Conservation (phyloP, 306 rosid genomes). For the Boehmeria nivea region DNA sequence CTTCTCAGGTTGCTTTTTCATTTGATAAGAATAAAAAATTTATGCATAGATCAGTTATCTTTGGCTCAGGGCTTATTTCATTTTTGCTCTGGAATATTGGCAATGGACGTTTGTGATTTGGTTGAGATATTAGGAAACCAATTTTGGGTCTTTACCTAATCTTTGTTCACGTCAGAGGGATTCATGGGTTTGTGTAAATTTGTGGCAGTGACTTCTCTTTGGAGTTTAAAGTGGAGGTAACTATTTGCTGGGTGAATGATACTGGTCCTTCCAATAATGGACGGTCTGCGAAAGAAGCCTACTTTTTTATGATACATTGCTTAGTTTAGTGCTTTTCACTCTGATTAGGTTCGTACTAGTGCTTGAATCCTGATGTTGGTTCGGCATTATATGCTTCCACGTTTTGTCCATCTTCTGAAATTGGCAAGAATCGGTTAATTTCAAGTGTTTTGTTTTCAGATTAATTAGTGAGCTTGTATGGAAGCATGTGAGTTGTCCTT, state of each 20-base stretch:
- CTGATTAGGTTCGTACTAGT: not conserved
- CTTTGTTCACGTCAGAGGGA: not conserved
- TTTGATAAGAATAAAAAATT: not conserved
- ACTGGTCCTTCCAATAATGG: slow-evolving; percentile 1
- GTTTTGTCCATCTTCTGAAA: not conserved
- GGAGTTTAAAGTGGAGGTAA: slow-evolving; percentile 12
- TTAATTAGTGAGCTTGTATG: not conserved
- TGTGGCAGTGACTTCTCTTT: not conserved
- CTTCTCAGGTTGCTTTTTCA: not conserved
- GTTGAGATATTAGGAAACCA: slow-evolving; percentile 3
- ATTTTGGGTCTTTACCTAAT: slow-evolving; percentile 14
- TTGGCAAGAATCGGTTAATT: no score
- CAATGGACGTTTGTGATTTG: not conserved
- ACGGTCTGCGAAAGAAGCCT: not conserved
- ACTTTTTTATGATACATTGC: not conserved
- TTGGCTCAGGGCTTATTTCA: not conserved
- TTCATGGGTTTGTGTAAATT: not conserved
- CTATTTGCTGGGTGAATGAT: slow-evolving; percentile 2
- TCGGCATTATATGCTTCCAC: not conserved
- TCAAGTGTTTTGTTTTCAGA: not conserved
- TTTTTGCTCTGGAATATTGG: slow-evolving; percentile 9
- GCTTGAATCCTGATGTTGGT: not conserved
- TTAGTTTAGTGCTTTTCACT: not conserved
- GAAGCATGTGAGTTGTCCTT: not conserved
- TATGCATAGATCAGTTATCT: no score